Evolutionary conservation across 2,329 filamentous ascomycete species (phyloP).

Genomic region (Neonectria magnoliae): DNA sequence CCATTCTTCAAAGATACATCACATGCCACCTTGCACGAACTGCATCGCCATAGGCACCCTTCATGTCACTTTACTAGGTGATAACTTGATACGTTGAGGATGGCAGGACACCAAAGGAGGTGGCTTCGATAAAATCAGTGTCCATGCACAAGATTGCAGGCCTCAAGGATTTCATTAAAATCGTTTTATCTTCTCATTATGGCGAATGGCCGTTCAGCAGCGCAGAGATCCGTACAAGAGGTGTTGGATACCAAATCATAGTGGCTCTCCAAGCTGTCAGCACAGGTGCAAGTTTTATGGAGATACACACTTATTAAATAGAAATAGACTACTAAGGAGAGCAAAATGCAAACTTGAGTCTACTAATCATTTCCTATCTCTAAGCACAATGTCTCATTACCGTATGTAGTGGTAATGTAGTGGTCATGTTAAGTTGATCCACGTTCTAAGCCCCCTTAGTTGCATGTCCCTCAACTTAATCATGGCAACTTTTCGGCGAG

Average conservation of each 20-base stretch:
- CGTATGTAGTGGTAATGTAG: neutral
- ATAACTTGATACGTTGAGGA: neutral
- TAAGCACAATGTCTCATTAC: neutral
- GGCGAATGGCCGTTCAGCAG: neutral
- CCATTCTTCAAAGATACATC: neutral
- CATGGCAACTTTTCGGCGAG: conserved; percentile 37
- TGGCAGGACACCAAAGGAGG: neutral
- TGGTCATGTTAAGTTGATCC: neutral
- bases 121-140: neutral
- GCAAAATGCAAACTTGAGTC: neutral
- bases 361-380: neutral
- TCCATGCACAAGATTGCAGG: neutral
- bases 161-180: neutral
- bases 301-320: neutral
- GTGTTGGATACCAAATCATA: neutral
- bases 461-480: conserved; percentile 44
- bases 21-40: no score
- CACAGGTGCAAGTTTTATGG: neutral
- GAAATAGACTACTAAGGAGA: neutral
- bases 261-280: neutral
- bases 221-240: neutral
- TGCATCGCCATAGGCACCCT: neutral
- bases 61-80: neutral
- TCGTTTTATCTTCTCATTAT: neutral
- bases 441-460: conserved; percentile 41